Percentiles rank a stretch among this genome's conserved stretches.
These are phyloP conservation scores for Alternaria triticimaculans DNA, from an alignment of 2,329 filamentous ascomycete species.

Conservation along the genomic window DNA sequence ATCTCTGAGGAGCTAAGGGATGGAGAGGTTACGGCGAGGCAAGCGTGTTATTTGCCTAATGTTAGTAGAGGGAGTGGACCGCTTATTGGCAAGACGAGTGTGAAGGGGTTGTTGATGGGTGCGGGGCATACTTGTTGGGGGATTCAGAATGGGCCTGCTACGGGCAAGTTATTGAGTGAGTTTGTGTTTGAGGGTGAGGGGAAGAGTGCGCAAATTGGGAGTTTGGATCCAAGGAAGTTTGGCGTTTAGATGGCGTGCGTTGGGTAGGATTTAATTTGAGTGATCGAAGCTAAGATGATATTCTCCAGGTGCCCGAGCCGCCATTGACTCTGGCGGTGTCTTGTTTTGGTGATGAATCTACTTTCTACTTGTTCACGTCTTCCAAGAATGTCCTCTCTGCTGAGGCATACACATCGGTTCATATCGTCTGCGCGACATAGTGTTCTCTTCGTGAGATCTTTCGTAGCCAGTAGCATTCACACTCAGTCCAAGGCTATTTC, in stretches of 20 bases:
- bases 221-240: slow-evolving; percentile 51
- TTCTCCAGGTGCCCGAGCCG: accelerated
- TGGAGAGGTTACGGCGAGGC: slow-evolving; percentile 69
- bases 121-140: slow-evolving; percentile 97
- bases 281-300: not conserved
- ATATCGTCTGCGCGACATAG: too few relatives aligned
- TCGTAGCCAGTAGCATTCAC: not conserved
- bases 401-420: too few relatives aligned
- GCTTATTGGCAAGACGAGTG: slow-evolving; percentile 76
- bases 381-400: too few relatives aligned
- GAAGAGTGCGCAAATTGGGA: slow-evolving; percentile 51
- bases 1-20: slow-evolving; percentile 59
- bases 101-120: slow-evolving; percentile 79
- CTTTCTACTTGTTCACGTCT: not conserved
- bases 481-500: not conserved
- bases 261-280: not conserved
- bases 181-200: slow-evolving; percentile 54
- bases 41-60: slow-evolving; percentile 93
- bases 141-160: slow-evolving; percentile 92
- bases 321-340: not conserved
- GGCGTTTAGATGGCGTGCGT: slow-evolving; percentile 6
- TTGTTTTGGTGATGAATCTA: not conserved
- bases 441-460: not conserved
- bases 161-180: slow-evolving; percentile 59
- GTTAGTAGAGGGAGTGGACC: slow-evolving; percentile 70